Evolutionary conservation across 345 rosid genomes (phyloP).

Genomic region (Eucalyptus cladocalyx): DNA sequence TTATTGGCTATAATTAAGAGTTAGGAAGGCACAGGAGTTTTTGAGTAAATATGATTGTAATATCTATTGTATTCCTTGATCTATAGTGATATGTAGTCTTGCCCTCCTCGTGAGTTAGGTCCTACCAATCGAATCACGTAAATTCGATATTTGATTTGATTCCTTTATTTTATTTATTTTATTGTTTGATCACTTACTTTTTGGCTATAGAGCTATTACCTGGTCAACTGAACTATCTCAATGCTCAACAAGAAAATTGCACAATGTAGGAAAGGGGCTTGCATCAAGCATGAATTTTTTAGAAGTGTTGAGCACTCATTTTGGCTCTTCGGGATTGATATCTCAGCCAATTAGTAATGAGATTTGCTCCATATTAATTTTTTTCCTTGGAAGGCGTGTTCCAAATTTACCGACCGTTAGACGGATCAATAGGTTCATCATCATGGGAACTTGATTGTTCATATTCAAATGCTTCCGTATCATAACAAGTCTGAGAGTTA

Average conservation of each 20-base stretch:
- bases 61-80: not conserved
- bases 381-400: not conserved
- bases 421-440: not conserved
- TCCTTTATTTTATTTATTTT: not conserved
- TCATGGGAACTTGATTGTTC: not conserved
- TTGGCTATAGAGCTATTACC: not conserved
- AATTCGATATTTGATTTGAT: not conserved
- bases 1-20: not conserved
- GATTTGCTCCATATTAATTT: not conserved
- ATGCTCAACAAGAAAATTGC: not conserved
- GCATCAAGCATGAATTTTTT: not conserved
- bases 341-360: not conserved
- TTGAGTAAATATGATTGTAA: not conserved
- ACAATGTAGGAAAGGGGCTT: not conserved
- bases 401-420: not conserved
- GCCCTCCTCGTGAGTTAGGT: not conserved
- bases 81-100: not conserved
- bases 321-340: not conserved
- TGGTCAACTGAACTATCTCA: not conserved
- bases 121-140: not conserved
- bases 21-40: not conserved
- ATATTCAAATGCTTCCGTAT: too few species aligned
- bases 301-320: not conserved
- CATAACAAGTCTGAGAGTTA: not conserved
- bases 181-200: not conserved